Percentiles rank a stretch among this genome's conserved stretches.
Conservation (phyloP, 163 green algal genomes). For the Prototheca cutis region DNA sequence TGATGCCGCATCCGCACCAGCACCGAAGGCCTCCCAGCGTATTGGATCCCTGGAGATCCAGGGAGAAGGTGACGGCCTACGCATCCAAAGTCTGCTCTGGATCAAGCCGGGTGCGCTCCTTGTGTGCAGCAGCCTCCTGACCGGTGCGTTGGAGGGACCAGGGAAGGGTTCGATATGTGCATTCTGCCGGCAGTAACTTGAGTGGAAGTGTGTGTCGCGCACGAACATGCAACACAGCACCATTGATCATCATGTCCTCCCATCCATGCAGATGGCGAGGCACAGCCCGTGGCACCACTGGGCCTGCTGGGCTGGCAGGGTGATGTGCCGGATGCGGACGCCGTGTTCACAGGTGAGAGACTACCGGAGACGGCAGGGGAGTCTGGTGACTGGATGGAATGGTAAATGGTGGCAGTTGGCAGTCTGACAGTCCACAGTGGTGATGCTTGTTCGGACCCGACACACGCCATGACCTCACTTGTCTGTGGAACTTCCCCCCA, state of each 20-base stretch:
- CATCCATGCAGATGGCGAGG: not conserved
- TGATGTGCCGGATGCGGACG: not conserved
- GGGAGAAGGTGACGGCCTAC: not conserved
- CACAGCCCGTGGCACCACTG: slow-evolving; percentile 11
- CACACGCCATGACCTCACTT: too few species aligned
- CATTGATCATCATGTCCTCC: not conserved
- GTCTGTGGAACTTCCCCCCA: too few species aligned
- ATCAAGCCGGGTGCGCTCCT: not conserved
- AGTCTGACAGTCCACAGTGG: too few species aligned
- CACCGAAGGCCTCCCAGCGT: not conserved
- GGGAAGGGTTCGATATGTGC: not conserved
- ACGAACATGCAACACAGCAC: not conserved
- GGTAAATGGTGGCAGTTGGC: too few species aligned
- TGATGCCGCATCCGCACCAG: too few species aligned
- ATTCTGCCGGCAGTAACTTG: not conserved
- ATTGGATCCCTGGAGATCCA: not conserved
- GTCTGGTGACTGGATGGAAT: too few species aligned
- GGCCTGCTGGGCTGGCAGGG: slow-evolving; percentile 16
- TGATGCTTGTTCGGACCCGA: too few species aligned
- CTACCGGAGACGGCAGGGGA: too few species aligned
- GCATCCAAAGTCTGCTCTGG: not conserved
- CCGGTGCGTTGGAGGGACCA: too few species aligned
- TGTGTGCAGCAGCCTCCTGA: not conserved
- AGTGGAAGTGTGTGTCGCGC: not conserved
- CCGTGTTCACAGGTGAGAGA: slow-evolving; percentile 10